phyloP scores from a whole-genome alignment of 1,139 yeast species.

The Geotrichum aggregatum region DNA sequence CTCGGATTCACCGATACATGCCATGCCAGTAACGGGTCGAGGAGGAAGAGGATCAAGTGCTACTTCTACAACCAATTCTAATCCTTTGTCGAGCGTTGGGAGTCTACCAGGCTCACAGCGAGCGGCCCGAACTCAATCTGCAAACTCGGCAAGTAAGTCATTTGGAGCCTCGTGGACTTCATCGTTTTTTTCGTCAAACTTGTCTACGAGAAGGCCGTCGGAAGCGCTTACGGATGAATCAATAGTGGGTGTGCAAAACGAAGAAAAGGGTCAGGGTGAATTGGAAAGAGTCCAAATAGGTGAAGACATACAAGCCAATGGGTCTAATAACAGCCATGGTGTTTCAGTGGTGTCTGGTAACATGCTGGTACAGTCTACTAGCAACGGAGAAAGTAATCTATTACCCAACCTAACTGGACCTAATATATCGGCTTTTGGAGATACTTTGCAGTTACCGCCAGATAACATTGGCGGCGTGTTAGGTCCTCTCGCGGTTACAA shows the following conservation, averaged over 20 bases:
- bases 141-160: background rate
- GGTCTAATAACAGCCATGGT: no score
- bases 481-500: slow-evolving; percentile 1
- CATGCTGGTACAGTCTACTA: no score
- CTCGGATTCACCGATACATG: background rate
- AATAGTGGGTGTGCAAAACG: background rate
- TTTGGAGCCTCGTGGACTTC: slow-evolving; percentile 12
- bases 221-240: slow-evolving; percentile 14
- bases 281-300: background rate
- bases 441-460: slow-evolving; percentile 4
- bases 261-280: background rate
- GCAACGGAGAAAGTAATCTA: no score
- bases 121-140: background rate
- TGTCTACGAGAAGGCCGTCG: slow-evolving; percentile 2
- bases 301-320: no score
- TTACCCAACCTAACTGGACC: background rate
- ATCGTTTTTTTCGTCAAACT: slow-evolving; percentile 2
- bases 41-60: background rate
- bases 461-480: slow-evolving; percentile 10
- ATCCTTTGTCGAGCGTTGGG: background rate
- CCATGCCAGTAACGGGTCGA: no score
- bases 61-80: no score
- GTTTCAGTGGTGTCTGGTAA: no score
- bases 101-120: background rate
- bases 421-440: background rate